Conservation (phyloP, 345 rosid species). For the Boechera retrofracta region DNA sequence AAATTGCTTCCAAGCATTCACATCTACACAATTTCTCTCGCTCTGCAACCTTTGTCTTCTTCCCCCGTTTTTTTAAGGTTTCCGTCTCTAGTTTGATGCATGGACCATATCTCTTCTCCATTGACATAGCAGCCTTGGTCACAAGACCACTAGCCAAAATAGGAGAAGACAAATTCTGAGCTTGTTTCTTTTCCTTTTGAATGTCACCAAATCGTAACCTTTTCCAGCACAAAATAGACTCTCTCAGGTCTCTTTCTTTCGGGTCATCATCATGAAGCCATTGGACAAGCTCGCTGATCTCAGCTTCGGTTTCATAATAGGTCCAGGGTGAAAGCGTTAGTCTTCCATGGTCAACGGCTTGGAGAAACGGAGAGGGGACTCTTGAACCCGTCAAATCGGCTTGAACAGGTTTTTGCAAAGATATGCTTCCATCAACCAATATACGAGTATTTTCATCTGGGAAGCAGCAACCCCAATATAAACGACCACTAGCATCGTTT, state of each 20-base stretch:
- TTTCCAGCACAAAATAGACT: slow-evolving; percentile 65
- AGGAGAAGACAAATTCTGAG: slow-evolving; percentile 41
- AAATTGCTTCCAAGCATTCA: slow-evolving; percentile 82
- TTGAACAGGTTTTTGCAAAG: slow-evolving; percentile 49
- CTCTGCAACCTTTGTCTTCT: slow-evolving; percentile 53
- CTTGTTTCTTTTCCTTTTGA: slow-evolving; percentile 46
- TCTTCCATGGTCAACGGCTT: slow-evolving; percentile 48
- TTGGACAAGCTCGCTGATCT: slow-evolving; percentile 65
- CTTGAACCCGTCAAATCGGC: slow-evolving; percentile 55
- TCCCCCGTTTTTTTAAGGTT: slow-evolving; percentile 54
- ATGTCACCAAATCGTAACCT: slow-evolving; percentile 60
- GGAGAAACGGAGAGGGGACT: slow-evolving; percentile 60
- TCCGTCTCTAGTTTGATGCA: slow-evolving; percentile 53
- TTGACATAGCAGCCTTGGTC: slow-evolving; percentile 70
- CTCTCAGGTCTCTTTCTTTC: slow-evolving; percentile 79
- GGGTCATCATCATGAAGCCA: slow-evolving; percentile 72
- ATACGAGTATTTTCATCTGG: slow-evolving; percentile 58
- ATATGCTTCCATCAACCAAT: slow-evolving; percentile 77
- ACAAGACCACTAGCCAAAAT: slow-evolving; percentile 48
- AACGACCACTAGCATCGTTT: slow-evolving; percentile 74
- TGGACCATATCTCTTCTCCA: slow-evolving; percentile 79
- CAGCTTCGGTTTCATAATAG: slow-evolving; percentile 73
- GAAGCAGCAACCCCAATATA: slow-evolving; percentile 80
- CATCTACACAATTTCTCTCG: slow-evolving; percentile 73
- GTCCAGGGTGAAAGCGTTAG: slow-evolving; percentile 57